Conservation (phyloP, 192 early-diverging fungal genomes). For the Umbelopsis sp. region DNA sequence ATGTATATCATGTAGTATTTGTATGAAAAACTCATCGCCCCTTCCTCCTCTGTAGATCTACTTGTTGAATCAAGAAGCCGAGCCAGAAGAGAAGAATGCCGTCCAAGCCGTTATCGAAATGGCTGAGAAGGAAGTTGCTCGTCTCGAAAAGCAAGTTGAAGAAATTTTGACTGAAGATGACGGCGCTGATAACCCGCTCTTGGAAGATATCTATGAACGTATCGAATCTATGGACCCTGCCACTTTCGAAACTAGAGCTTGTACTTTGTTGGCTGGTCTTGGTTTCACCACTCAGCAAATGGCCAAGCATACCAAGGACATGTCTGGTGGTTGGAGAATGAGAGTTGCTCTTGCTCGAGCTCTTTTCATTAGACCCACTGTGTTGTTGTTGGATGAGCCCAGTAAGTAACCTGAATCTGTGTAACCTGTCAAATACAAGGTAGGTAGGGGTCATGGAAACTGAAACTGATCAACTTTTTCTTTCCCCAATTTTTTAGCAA, state of each 20-base stretch:
- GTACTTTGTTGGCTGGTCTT: conserved; percentile 88
- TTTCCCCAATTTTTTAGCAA: conserved; percentile 21
- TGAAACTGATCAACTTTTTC: neutral
- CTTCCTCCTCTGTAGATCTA: conserved; percentile 72
- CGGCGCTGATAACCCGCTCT: conserved; percentile 80
- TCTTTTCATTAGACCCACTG: conserved; percentile 81
- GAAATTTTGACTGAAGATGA: conserved; percentile 80
- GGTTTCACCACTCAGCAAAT: conserved; percentile 89
- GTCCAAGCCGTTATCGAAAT: conserved; percentile 89
- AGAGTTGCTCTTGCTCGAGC: conserved; percentile 95
- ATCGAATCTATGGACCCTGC: conserved; percentile 90
- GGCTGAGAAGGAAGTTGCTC: conserved; percentile 87
- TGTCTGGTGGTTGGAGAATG: conserved; percentile 99
- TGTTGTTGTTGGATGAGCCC: conserved; percentile 52
- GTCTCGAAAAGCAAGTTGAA: conserved; percentile 91
- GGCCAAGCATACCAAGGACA: conserved; percentile 91
- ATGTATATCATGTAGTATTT: too few species aligned
- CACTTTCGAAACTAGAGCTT: conserved; percentile 94
- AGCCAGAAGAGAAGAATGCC: conserved; percentile 90
- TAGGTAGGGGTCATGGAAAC: neutral
- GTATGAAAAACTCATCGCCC: too few species aligned
- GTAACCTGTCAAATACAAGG: conserved; percentile 6
- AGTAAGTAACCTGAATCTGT: conserved; percentile 19
- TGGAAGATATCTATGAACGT: conserved; percentile 96
- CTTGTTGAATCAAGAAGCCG: conserved; percentile 93